Conservation (phyloP, 75 land plant species). For the Selaginella tamariscina region DNA sequence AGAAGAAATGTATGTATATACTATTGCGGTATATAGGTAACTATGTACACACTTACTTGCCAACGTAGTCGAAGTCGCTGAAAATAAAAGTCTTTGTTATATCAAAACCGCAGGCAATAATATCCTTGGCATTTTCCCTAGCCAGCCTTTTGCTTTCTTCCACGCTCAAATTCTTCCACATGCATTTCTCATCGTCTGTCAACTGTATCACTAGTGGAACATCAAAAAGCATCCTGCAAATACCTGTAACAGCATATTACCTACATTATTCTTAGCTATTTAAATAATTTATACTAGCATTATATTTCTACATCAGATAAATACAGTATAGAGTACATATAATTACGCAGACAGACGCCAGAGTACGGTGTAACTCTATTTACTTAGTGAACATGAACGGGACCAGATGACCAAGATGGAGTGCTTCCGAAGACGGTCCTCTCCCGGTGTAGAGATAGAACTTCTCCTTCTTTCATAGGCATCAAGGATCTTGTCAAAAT, state of each 20-base stretch:
- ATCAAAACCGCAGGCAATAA: conserved; percentile 98
- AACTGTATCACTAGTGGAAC: conserved; percentile 97
- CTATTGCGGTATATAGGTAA: background rate
- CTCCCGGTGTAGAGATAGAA: conserved; percentile 9
- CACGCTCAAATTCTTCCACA: conserved; percentile 90
- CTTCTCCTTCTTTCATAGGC: conserved; percentile 10
- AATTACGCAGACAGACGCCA: background rate
- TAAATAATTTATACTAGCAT: too few relatives aligned
- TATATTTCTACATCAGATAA: background rate
- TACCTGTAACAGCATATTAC: conserved; percentile 42
- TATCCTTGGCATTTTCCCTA: conserved; percentile 95
- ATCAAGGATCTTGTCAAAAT: conserved; percentile 9
- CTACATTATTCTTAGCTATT: background rate
- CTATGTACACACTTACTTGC: conserved; percentile 56
- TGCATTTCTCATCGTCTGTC: conserved; percentile 97
- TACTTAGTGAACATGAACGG: conserved; percentile 13
- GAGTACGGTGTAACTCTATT: background rate
- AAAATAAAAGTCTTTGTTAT: conserved; percentile 78
- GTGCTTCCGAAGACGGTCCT: conserved; percentile 4
- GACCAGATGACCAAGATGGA: conserved; percentile 5
- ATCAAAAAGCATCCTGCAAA: conserved; percentile 92
- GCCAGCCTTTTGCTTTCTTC: conserved; percentile 78
- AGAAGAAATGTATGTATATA: background rate
- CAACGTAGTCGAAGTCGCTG: conserved; percentile 87
- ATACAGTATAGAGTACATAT: background rate